phyloP scores from a whole-genome alignment of 2,329 filamentous ascomycete species.

The Coniochaeta ligniaria region DNA sequence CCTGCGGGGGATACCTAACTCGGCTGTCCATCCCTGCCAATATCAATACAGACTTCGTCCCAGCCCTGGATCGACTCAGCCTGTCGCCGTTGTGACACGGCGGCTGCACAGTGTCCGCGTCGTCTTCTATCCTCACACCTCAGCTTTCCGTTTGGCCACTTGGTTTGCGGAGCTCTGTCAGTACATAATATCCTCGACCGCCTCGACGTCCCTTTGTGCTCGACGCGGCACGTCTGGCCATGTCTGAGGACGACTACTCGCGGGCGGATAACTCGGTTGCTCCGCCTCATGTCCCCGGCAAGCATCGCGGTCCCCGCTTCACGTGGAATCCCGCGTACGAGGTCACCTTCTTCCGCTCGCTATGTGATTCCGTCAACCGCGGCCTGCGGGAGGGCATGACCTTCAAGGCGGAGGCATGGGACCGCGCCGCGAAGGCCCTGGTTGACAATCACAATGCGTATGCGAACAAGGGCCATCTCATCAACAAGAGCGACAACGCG shows the following conservation, averaged over 20 bases:
- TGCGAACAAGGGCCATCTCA: slow-evolving; percentile 53
- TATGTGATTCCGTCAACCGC: slow-evolving; percentile 51
- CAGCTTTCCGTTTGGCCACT: not conserved
- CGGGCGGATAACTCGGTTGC: slow-evolving; percentile 5
- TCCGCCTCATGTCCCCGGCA: slow-evolving; percentile 12
- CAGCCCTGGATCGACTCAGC: not conserved
- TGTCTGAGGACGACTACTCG: slow-evolving; percentile 25
- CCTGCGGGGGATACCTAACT: not conserved
- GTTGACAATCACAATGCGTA: slow-evolving; percentile 48
- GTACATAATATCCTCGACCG: not conserved
- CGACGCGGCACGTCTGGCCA: slow-evolving; percentile 5
- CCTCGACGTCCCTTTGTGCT: not conserved
- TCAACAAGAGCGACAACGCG: slow-evolving; percentile 59
- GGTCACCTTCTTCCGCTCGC: slow-evolving; percentile 52
- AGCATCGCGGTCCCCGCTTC: slow-evolving; percentile 40
- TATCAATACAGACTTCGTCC: not conserved
- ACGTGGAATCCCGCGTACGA: slow-evolving; percentile 54
- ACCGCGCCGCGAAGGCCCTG: slow-evolving; percentile 46
- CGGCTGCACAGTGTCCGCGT: not conserved
- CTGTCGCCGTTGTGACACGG: not conserved
- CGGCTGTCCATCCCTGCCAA: not conserved
- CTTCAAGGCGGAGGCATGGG: slow-evolving; percentile 56
- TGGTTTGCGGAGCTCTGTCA: not conserved
- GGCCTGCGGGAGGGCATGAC: slow-evolving; percentile 51
- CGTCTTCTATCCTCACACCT: not conserved